Base-by-base conservation (phyloP, 352 stramenopile genomes). In the Phytopythium chamaehyphon region DNA sequence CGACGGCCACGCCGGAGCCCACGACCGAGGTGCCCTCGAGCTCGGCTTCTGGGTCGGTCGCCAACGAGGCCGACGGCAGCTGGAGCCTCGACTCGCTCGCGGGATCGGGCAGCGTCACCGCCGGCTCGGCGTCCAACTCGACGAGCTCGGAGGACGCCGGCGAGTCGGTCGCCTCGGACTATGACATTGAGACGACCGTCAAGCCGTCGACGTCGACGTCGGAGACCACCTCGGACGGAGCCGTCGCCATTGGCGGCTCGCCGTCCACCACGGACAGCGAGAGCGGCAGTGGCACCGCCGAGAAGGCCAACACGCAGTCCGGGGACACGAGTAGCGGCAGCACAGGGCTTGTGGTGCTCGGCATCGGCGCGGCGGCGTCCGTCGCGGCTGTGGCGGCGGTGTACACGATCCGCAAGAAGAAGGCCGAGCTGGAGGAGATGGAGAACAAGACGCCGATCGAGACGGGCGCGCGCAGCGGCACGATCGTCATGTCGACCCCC, bases 401-500 rank as follows among this genome's bases (percentile, higher is more conserved):
- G 37, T 47, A 72, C 40, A 58, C 55, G 10, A 67, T 86, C 50
- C 74, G 69, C 55, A 69, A 70, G 61, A 86, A 83, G 62, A 78
- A 83, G 64, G 55, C 64, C 35, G 46, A 73, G 47, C 71, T 86
- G 26, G 74, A 86, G 48, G 71, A 69, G 47, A 64, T 80, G 57
- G 74, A 83, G 47, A 64, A 61, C 62, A 86, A 86, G 71, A 77
- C 71, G 36, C 71, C 74, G 24, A 60, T 48, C 12, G 44, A 68
- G 24, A 55, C 53, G 54, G 54, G 42, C 19, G 53, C 51, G 49
- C 54, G 52, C 36, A 47, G 44, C 28, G 52, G 58, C 45, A 53
- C 51, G 21, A 70, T 76, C 51, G 66, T 77, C 57, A 81, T 82
- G 71, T 73, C 65, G 8, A 73, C 71, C n/a, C 73, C 71, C 19